Evolutionary conservation across 2,329 filamentous ascomycete genomes (phyloP).

Genomic region (Cordyceps farinosa): DNA sequence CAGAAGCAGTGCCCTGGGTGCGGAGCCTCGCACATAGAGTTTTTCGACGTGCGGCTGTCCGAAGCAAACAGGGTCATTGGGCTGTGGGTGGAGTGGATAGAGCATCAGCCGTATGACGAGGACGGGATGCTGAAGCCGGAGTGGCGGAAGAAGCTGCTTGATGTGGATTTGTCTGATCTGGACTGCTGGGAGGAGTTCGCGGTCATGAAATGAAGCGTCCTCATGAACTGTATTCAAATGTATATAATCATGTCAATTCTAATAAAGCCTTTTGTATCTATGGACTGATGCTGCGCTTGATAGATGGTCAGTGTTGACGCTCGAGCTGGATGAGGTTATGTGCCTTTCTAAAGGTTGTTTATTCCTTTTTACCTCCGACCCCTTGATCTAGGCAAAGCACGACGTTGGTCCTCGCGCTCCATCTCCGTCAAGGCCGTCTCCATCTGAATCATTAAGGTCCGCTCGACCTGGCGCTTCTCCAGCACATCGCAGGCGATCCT

Average conservation of each 20-base stretch:
- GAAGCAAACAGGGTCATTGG: constrained; percentile 21
- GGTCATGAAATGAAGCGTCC: not conserved
- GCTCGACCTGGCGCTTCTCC: constrained; percentile 10
- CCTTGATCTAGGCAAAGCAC: no score
- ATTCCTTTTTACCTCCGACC: not conserved
- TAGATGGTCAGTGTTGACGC: not conserved
- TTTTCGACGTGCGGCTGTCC: constrained; percentile 26
- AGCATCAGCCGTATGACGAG: constrained; percentile 28
- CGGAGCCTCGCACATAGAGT: constrained; percentile 25
- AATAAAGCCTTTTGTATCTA: not conserved
- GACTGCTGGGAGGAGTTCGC: constrained; percentile 28
- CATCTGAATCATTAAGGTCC: not conserved
- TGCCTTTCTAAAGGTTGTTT: not conserved
- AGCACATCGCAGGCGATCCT: not conserved
- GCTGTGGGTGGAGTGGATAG: constrained; percentile 29
- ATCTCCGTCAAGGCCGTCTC: not conserved
- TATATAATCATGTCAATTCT: not conserved
- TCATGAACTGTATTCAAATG: not conserved
- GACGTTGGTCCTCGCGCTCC: not conserved
- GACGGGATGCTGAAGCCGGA: constrained; percentile 23
- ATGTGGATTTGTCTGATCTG: constrained; percentile 25
- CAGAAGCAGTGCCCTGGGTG: constrained; percentile 28
- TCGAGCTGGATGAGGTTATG: not conserved
- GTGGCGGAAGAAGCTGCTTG: constrained; percentile 25
- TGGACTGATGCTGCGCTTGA: not conserved